These are phyloP conservation scores for Rubia balearica DNA, from an alignment of 305 asterid species.

Conservation along the genomic window DNA sequence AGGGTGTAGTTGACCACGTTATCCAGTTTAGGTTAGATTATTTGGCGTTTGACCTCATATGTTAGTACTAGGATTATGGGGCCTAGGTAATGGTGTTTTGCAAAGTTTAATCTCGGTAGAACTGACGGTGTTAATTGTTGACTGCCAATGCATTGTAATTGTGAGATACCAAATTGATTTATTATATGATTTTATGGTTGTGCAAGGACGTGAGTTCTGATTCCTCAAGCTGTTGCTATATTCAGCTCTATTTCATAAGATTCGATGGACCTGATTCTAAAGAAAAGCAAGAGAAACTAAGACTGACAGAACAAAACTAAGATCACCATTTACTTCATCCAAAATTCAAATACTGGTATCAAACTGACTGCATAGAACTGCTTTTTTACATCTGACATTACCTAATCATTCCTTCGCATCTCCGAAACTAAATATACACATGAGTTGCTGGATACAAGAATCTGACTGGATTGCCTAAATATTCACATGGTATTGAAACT, in stretches of 20 bases:
- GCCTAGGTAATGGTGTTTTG: neutral
- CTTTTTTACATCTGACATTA: neutral
- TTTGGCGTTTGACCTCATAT: conserved; percentile 1
- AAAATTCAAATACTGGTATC: neutral
- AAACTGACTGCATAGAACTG: neutral
- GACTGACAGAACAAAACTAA: no score
- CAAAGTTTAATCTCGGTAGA: conserved; percentile 8
- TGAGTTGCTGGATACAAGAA: neutral
- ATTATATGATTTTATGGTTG: conserved; percentile 3
- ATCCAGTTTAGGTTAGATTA: conserved; percentile 20
- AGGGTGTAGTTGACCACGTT: conserved; percentile 22
- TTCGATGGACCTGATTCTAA: no score
- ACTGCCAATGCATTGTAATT: neutral
- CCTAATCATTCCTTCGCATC: neutral
- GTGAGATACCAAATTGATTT: conserved; percentile 1
- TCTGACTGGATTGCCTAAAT: neutral
- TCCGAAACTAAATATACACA: conserved; percentile 5
- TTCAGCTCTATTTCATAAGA: no score
- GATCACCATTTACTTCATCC: neutral
- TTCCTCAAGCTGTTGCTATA: neutral
- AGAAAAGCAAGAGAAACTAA: no score
- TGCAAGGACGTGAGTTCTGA: neutral
- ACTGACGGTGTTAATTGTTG: neutral
- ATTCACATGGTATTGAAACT: conserved; percentile 1
- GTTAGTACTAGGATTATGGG: conserved; percentile 7